These are phyloP conservation scores for Xylariaceae sp. DNA, from an alignment of 2,329 filamentous ascomycete species.

Conservation along the genomic window DNA sequence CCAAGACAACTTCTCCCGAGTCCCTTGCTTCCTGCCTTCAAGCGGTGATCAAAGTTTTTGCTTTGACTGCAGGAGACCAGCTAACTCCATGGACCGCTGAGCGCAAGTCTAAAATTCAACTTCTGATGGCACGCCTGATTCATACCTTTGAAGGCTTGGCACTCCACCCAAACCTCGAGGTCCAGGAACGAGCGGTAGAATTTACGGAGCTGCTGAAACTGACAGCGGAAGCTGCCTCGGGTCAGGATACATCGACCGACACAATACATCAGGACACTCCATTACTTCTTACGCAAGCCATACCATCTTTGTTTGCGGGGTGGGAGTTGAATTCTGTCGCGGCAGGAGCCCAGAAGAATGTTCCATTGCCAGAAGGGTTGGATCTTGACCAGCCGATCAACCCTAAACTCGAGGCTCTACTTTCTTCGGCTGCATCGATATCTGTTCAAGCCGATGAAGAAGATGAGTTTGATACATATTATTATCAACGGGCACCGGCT, in stretches of 20 bases:
- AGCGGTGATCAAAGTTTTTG: constrained; percentile 78
- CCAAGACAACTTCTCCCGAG: constrained; percentile 50
- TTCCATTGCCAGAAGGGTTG: constrained; percentile 68
- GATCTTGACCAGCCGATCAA: constrained; percentile 81
- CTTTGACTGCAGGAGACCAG: constrained; percentile 59
- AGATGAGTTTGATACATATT: constrained; percentile 62
- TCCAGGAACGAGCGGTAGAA: constrained; percentile 90
- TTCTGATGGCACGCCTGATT: constrained; percentile 75
- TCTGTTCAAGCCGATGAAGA: constrained; percentile 45
- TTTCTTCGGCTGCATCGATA: constrained; percentile 50
- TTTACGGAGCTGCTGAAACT: constrained; percentile 85
- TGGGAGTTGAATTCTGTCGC: constrained; percentile 91
- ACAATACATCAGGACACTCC: constrained; percentile 59
- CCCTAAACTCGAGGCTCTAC: constrained; percentile 57
- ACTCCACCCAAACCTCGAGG: constrained; percentile 79
- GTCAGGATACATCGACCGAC: constrained; percentile 52
- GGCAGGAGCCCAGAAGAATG: constrained; percentile 71
- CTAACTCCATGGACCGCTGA: constrained; percentile 61
- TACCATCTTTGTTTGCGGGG: constrained; percentile 79
- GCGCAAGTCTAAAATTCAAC: constrained; percentile 64
- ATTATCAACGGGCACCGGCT: constrained; percentile 48
- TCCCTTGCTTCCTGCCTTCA: constrained; percentile 77
- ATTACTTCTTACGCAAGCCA: constrained; percentile 78
- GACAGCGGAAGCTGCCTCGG: constrained; percentile 70
- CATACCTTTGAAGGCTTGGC: constrained; percentile 73